A percentile compares a stretch with the other conserved stretches of the same genome.
Evolutionary conservation across 1,139 yeast species (phyloP).

Genomic region (Zygosaccharomyces sapae): DNA sequence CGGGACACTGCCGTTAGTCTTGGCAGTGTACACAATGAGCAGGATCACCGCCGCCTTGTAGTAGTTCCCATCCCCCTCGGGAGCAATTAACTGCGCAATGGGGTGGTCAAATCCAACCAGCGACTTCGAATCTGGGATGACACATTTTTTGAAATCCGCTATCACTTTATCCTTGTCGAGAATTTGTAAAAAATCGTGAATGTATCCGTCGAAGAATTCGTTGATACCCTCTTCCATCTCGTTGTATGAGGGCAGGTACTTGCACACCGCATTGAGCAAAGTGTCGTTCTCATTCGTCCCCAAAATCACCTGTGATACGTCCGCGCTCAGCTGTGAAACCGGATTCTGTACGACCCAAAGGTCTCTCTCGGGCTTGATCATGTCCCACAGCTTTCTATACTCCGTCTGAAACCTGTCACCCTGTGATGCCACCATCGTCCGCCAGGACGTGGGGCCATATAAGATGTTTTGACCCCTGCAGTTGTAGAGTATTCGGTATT

Average conservation of each 20-base stretch:
- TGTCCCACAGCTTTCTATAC: slow-evolving; percentile 26
- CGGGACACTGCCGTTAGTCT: slow-evolving; percentile 21
- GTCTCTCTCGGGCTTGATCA: slow-evolving; percentile 24
- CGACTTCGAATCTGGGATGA: slow-evolving; percentile 7
- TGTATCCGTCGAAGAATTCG: slow-evolving; percentile 21
- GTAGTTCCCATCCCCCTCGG: slow-evolving; percentile 22
- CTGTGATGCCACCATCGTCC: slow-evolving; percentile 19
- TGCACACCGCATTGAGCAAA: slow-evolving; percentile 19
- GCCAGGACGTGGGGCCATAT: slow-evolving; percentile 31
- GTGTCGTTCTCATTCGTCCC: slow-evolving; percentile 8
- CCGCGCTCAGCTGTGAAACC: background rate
- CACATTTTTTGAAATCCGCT: slow-evolving; percentile 14
- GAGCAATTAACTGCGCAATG: slow-evolving; percentile 13
- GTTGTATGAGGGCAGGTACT: slow-evolving; percentile 25
- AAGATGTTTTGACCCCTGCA: slow-evolving; percentile 15
- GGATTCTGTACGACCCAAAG: slow-evolving; percentile 20
- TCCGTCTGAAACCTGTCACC: slow-evolving; percentile 23
- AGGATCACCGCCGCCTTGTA: slow-evolving; percentile 28
- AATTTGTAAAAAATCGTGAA: slow-evolving; percentile 21
- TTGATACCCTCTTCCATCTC: slow-evolving; percentile 15
- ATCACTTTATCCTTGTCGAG: slow-evolving; percentile 26
- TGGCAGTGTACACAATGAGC: slow-evolving; percentile 22
- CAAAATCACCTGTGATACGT: slow-evolving; percentile 5
- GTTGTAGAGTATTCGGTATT: slow-evolving; percentile 17
- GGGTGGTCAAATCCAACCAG: slow-evolving; percentile 7